Evolutionary conservation across 2,329 filamentous ascomycete genomes (phyloP).

Genomic region (Verticillium dahliae): DNA sequence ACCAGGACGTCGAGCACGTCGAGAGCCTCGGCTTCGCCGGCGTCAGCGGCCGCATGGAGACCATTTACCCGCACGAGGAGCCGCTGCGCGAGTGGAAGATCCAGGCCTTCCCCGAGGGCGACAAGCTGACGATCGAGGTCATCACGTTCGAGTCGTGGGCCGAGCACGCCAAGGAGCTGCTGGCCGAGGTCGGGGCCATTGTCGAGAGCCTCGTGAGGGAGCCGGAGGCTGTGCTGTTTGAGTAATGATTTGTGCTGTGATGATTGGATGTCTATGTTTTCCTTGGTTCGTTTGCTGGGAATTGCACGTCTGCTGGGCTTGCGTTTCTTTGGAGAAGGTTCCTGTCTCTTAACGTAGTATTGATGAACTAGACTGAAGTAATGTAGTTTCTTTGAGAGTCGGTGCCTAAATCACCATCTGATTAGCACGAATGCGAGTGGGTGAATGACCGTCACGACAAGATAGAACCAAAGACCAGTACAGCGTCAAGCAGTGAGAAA

Average conservation of each 20-base stretch:
- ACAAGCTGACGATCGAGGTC: conserved; percentile 48
- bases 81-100: conserved; percentile 53
- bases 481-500: too few species aligned
- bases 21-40: conserved; percentile 40
- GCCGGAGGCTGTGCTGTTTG: conserved; percentile 24
- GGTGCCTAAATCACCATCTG: too few species aligned
- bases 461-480: background rate
- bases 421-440: too few species aligned
- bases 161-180: conserved; percentile 39
- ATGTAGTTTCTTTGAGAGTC: too few species aligned
- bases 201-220: conserved; percentile 31
- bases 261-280: background rate
- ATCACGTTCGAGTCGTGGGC: conserved; percentile 53
- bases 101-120: conserved; percentile 51
- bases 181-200: conserved; percentile 40
- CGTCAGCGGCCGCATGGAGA: conserved; percentile 40
- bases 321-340: too few species aligned
- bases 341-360: too few species aligned
- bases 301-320: too few species aligned
- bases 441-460: background rate
- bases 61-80: conserved; percentile 51
- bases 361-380: too few species aligned
- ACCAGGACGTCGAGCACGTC: conserved; percentile 56
- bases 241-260: background rate
- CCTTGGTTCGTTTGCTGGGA: too few species aligned